A percentile compares a stretch with the other conserved stretches of the same genome.
Conservation (phyloP, 1,284 basidiomycete genomes). For the Cryptococcus wingfieldii region DNA sequence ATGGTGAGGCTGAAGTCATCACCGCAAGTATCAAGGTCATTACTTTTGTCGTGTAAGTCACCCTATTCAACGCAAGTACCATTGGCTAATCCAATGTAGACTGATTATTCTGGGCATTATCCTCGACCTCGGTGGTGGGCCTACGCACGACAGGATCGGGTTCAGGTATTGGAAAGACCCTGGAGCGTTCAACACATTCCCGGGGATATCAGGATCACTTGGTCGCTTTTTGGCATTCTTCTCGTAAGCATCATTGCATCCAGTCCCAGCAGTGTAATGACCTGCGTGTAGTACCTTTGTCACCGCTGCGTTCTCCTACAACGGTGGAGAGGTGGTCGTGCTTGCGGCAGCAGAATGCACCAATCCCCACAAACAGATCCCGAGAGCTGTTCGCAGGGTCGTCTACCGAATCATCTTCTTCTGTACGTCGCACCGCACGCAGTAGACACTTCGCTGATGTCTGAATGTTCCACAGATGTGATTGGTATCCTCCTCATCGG, state of each 20-base stretch:
- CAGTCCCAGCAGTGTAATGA: too few species aligned
- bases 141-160: constrained; percentile 41
- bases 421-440: constrained; percentile 12
- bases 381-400: constrained; percentile 15
- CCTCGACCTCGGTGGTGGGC: constrained; percentile 54
- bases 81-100: constrained; percentile 48
- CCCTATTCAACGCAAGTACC: constrained; percentile 44
- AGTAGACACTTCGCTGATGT: too few species aligned
- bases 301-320: constrained; percentile 57
- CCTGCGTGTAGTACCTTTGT: background rate
- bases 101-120: constrained; percentile 56
- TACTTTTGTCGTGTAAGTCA: constrained; percentile 16
- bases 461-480: constrained; percentile 49
- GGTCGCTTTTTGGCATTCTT: constrained; percentile 8
- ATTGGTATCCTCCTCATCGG: constrained; percentile 56
- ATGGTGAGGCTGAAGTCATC: constrained; percentile 48
- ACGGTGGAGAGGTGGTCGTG: constrained; percentile 32
- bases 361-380: constrained; percentile 10
- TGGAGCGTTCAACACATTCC: constrained; percentile 46
- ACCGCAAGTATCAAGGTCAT: constrained; percentile 56
- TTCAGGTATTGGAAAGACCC: constrained; percentile 51
- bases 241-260: background rate
- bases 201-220: background rate
- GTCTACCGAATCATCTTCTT: constrained; percentile 16
- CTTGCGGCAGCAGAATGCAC: constrained; percentile 14